Conservation (phyloP, 176 grass and related monocot genomes). For the Luzula sylvatica region DNA sequence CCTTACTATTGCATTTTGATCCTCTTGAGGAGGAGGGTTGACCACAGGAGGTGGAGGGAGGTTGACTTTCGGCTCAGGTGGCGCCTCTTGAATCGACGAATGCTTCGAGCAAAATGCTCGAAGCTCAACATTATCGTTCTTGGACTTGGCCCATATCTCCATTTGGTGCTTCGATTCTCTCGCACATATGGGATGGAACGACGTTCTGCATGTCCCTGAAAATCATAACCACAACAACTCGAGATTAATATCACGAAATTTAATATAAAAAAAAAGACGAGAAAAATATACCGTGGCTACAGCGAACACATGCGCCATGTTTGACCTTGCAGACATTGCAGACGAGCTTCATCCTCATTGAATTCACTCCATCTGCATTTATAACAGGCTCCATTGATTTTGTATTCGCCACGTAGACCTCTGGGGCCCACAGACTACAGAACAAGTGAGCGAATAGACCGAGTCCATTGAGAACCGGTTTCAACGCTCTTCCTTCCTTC, state of each 20-base stretch:
- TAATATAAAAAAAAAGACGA: conserved; percentile 9
- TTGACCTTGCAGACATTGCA: conserved; percentile 95
- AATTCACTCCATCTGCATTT: conserved; percentile 35
- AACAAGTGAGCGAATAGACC: conserved; percentile 58
- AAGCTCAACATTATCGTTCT: conserved; percentile 80
- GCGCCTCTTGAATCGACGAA: conserved; percentile 36
- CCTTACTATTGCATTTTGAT: conserved; percentile 22
- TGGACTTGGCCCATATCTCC: conserved; percentile 97
- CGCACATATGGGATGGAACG: conserved; percentile 96
- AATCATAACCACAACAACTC: conserved; percentile 7
- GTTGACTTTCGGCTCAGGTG: conserved; percentile 21
- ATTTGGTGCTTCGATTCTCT: conserved; percentile 88
- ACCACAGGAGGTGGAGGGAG: conserved; percentile 17
- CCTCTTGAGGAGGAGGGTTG: conserved; percentile 14
- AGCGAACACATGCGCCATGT: conserved; percentile 83
- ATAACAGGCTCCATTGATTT: conserved; percentile 68
- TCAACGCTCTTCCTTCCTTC: conserved; percentile 66
- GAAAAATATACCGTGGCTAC: conserved; percentile 86
- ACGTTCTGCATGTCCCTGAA: conserved; percentile 74
- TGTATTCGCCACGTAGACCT: conserved; percentile 57
- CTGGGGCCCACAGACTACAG: conserved; percentile 84
- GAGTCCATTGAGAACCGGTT: conserved; percentile 33
- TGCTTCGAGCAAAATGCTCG: conserved; percentile 94
- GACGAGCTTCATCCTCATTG: conserved; percentile 53
- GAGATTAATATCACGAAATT: conserved; percentile 6